phyloP scores from a whole-genome alignment of 345 rosid species.

The Aethionema arabicum region DNA sequence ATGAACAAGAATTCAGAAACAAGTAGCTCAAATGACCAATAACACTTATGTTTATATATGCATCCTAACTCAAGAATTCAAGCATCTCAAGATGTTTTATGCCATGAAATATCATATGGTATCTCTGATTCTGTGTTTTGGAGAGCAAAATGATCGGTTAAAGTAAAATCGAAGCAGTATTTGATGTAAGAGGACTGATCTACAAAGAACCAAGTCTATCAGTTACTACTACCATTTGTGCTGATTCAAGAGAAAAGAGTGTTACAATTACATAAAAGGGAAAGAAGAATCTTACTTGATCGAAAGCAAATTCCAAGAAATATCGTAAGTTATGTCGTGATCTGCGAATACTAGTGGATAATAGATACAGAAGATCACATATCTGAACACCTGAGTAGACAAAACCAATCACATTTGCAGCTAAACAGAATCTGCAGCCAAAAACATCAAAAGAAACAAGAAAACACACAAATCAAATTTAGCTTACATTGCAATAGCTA shows the following conservation, averaged over 20 bases:
- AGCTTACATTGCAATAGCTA: not conserved
- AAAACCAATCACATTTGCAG: slow-evolving; percentile 74
- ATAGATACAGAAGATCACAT: slow-evolving; percentile 50
- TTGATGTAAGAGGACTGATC: not conserved
- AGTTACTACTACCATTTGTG: not conserved
- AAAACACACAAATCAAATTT: slow-evolving; percentile 4
- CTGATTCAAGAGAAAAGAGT: not conserved
- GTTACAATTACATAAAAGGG: slow-evolving; percentile 1
- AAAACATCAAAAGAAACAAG: not conserved
- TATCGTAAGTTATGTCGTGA: slow-evolving; percentile 46
- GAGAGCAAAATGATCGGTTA: not conserved
- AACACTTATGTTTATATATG: not conserved
- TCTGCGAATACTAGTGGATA: slow-evolving; percentile 49
- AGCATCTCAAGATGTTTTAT: not conserved
- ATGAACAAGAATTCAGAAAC: not conserved
- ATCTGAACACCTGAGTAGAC: slow-evolving; percentile 69
- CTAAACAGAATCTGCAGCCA: slow-evolving; percentile 67
- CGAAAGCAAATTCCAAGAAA: slow-evolving; percentile 63
- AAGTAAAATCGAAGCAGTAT: not conserved
- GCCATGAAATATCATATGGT: not conserved
- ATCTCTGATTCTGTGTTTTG: not conserved
- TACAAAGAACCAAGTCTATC: not conserved
- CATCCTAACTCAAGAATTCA: not conserved
- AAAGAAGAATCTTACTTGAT: slow-evolving; percentile 58
- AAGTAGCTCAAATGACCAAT: not conserved